A percentile compares a stretch with the other conserved stretches of the same genome.
Evolutionary conservation across 306 rosid species (phyloP).

Genomic region (Alnus glutinosa): DNA sequence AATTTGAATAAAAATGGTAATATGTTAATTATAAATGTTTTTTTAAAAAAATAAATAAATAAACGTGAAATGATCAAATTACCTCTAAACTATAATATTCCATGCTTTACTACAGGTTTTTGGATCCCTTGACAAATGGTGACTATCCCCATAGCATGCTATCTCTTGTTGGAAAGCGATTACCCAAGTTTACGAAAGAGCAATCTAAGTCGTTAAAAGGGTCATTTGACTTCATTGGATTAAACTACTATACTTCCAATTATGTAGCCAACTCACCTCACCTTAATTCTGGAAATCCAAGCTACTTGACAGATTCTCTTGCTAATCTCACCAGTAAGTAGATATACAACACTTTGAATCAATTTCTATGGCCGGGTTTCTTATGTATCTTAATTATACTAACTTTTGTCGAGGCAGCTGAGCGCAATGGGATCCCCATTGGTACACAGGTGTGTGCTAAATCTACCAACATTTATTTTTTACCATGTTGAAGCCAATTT

Average conservation of each 20-base stretch:
- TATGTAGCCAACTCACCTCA: constrained; percentile 44
- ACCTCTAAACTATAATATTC: background rate
- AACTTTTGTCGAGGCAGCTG: too few relatives aligned
- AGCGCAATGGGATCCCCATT: constrained; percentile 42
- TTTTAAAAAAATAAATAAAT: too few relatives aligned
- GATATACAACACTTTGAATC: too few relatives aligned
- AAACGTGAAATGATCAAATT: too few relatives aligned
- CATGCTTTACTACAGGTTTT: constrained; percentile 41
- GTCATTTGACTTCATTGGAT: constrained; percentile 60
- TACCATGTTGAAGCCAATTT: too few relatives aligned
- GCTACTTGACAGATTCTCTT: constrained; percentile 36
- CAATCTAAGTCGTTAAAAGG: constrained; percentile 44
- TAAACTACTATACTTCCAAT: constrained; percentile 56
- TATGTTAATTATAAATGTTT: too few relatives aligned
- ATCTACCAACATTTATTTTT: too few relatives aligned
- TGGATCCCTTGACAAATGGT: constrained; percentile 60
- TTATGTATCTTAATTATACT: too few relatives aligned
- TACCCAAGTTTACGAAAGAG: constrained; percentile 49
- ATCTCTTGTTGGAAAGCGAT: constrained; percentile 35
- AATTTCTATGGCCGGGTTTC: too few relatives aligned
- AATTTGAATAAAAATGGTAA: too few relatives aligned
- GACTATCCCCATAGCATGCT: constrained; percentile 56
- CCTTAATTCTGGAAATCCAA: constrained; percentile 6
- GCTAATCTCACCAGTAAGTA: too few relatives aligned
- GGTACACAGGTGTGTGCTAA: constrained; percentile 46